Evolutionary conservation across 371 early-diverging fungal species (phyloP).

Genomic region (Dichotomocladium elegans): DNA sequence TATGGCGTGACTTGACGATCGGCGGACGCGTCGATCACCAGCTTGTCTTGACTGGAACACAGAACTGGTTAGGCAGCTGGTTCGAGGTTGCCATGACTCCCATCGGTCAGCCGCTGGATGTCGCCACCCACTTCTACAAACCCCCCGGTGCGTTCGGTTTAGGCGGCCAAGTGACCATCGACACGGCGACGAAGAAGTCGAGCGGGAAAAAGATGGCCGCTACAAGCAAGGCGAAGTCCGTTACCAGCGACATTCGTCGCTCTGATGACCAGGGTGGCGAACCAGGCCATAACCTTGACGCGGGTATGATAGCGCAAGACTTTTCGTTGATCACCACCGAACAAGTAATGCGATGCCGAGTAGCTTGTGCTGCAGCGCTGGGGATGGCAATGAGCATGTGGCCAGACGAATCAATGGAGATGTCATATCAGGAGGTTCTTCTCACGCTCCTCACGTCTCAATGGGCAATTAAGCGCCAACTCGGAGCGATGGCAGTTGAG

Average conservation of each 20-base stretch:
- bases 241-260: constrained; percentile 5
- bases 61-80: constrained; percentile 49
- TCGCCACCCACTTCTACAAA: constrained; percentile 54
- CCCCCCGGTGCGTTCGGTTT: constrained; percentile 50
- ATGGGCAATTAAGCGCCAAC: constrained; percentile 79
- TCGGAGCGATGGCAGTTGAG: constrained; percentile 77
- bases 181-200: neutral
- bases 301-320: constrained; percentile 91
- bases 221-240: constrained; percentile 8
- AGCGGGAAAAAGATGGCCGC: constrained; percentile 3
- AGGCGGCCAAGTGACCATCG: constrained; percentile 18
- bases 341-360: constrained; percentile 78
- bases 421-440: constrained; percentile 48
- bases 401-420: constrained; percentile 58
- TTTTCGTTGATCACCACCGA: constrained; percentile 75
- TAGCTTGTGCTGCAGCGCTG: constrained; percentile 75
- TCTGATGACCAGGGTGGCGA: constrained; percentile 6
- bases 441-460: constrained; percentile 55
- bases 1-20: constrained; percentile 68
- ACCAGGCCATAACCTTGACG: constrained; percentile 71
- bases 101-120: constrained; percentile 76
- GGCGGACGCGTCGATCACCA: constrained; percentile 28
- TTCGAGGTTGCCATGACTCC: constrained; percentile 67
- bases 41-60: constrained; percentile 34
- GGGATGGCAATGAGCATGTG: constrained; percentile 71